Base-by-base conservation (phyloP, 2,329 filamentous ascomycete species). In the Cytospora piceae region DNA sequence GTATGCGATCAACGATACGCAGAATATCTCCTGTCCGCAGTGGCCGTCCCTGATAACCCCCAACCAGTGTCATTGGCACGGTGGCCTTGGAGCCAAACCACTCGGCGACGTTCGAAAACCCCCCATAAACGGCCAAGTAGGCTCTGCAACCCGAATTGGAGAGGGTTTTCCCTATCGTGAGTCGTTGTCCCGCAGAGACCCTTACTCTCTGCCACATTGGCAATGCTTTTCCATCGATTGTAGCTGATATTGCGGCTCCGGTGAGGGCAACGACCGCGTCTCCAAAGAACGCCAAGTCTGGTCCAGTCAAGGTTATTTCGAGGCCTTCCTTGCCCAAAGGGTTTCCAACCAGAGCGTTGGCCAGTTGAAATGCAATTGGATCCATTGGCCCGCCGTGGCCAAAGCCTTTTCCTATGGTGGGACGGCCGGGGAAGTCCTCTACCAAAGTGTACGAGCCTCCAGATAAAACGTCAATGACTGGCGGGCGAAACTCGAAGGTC, bases 311-410 rank as follows among this genome's bases (percentile, higher is more conserved):
- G 0, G 87, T 89, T 31, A 88, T 85, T 69, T 90, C 87, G 0
- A 90, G 73, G 0, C 79, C 80, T 72, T 87, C 87, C 4, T 75
- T 79, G 0, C 78, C 79, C 0, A 77, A 71, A 0, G 78, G 69
- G 61, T 90, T 89, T 0, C 85, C 86, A 0, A 85, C 86, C 1
- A 90, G 77, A 24, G 83, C 76, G 68, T 90, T 90, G 2, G 84
- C 86, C 32, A 87, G 78, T 29, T 82, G 81, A 55, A 85, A 83
- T 1, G 84, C 80, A n/a, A 88, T 71, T 0, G 81, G 78, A 70
- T 89, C 87, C 86, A 89, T 88, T 0, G 87, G 85, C 0, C 87
- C 87, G 4, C 81, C 80, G 37, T 86, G 83, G 4, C 83, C 83
- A 58, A 89, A 84, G 8, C 86, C 87, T 70, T 82, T 81, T 1